Evolutionary conservation across 2,329 filamentous ascomycete species (phyloP), one percentile per base, ranked within the genome.

Genomic region (Penicillium sp.): DNA sequence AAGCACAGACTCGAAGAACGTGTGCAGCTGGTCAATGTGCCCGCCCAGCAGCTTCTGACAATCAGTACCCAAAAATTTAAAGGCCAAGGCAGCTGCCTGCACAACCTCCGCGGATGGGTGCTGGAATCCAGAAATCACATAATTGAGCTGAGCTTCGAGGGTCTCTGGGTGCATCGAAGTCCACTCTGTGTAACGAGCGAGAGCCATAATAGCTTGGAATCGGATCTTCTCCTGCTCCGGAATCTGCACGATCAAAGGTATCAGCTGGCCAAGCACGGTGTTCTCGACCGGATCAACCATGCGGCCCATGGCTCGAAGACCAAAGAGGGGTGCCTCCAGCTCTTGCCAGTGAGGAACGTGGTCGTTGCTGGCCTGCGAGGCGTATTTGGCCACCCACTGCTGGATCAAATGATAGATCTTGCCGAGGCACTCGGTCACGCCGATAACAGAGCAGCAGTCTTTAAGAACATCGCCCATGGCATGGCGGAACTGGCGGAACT

Each of bases 391-490:
- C 74, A 93, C 94, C 94, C 96, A 99, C 34, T 88, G 73, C 75
- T 96, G 90, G 67, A 99, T 96, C 59, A 91, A 82, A 17, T 89
- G 82, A 66, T 96, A 92, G 6, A 96, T 90, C 77, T 99, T 99
- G 65, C 86, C 87, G 49, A 99, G 82, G 69, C 95, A 98, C 63
- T 96, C 91, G 0, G 91, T 90, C 11, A 96, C 91, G 10, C 94
- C 94, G 80, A 99, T 92, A 42, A 99, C 94, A 73, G 97, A 91
- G 76, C 95, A 99, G 56, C 91, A 91, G 71, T 99, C 95, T 78
- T 99, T 99, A 52, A 99, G 84, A 0, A 96, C 96, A 73, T 99
- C 96, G 38, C 95, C 95, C 92, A 99, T 98, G 55, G 92, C 88
- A 74, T 99, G 95, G 66, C 95, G 86, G 81, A 98, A 99, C 71